A percentile compares a stretch with the other conserved stretches of the same genome.
Conservation (phyloP, 169 alveolate genomes). For the Ichthyophthirius multifiliis region DNA sequence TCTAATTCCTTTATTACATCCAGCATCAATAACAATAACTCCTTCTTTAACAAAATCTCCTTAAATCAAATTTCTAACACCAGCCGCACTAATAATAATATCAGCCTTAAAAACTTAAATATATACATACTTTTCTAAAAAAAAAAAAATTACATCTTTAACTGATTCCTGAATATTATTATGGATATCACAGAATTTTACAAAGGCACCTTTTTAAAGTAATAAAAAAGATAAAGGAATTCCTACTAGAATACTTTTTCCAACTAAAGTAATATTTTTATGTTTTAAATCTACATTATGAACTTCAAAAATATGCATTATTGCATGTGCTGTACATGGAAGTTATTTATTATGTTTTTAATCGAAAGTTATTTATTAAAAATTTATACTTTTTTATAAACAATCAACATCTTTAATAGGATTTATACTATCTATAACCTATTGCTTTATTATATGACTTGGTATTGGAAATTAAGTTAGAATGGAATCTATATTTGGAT, state of each 20-base stretch:
- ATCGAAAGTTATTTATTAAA: constrained; percentile 48
- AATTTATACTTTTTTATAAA: constrained; percentile 51
- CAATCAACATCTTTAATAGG: constrained; percentile 82
- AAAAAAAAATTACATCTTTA: not conserved
- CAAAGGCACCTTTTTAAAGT: constrained; percentile 63
- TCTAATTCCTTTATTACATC: constrained; percentile 53
- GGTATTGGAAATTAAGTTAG: constrained; percentile 72
- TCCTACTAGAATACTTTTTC: constrained; percentile 78
- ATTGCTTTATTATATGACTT: constrained; percentile 38
- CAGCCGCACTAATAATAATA: constrained; percentile 79
- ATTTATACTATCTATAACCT: constrained; percentile 43
- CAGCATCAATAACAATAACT: constrained; percentile 81
- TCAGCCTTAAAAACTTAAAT: constrained; percentile 59
- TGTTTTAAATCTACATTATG: constrained; percentile 57
- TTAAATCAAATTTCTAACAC: constrained; percentile 60
- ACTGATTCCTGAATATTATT: not conserved
- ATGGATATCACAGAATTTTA: constrained; percentile 58
- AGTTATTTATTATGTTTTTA: constrained; percentile 38
- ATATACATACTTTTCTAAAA: constrained; percentile 25
- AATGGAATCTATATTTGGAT: not conserved
- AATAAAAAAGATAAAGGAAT: constrained; percentile 61
- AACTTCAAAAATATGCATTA: constrained; percentile 54
- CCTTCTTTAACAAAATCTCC: constrained; percentile 73
- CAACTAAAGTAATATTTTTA: constrained; percentile 66
- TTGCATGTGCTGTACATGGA: constrained; percentile 74